Percentiles rank a stretch among this genome's conserved stretches.
Evolutionary conservation across 164 flowering plant species (phyloP).

Genomic region (Kingdonia uniflora): DNA sequence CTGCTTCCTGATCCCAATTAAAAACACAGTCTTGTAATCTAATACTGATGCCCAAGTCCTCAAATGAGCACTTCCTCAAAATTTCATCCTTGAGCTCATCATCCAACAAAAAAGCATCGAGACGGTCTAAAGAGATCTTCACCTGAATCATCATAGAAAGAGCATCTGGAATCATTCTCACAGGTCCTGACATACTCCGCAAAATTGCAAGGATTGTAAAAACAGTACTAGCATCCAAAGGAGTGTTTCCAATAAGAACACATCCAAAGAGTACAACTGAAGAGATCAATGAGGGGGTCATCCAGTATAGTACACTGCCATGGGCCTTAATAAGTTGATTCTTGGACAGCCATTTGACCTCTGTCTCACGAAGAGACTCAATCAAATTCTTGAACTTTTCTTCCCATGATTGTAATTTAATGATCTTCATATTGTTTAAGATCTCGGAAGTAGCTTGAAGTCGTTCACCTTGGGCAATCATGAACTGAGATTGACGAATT

Average conservation of each 20-base stretch:
- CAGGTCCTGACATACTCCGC: constrained; percentile 59
- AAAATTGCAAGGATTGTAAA: constrained; percentile 63
- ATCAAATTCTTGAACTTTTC: constrained; percentile 50
- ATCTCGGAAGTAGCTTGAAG: constrained; percentile 67
- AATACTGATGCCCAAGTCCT: background rate
- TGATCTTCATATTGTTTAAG: constrained; percentile 70
- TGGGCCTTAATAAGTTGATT: constrained; percentile 30
- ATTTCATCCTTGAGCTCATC: constrained; percentile 45
- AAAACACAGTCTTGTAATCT: background rate
- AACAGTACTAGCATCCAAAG: constrained; percentile 58
- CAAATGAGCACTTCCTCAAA: background rate
- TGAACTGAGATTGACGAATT: constrained; percentile 39
- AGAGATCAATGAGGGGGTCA: constrained; percentile 63
- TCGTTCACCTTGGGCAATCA: constrained; percentile 62
- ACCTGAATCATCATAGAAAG: constrained; percentile 67
- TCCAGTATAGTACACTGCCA: constrained; percentile 53
- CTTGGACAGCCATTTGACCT: constrained; percentile 54
- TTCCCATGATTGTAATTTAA: constrained; percentile 88
- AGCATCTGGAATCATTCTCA: constrained; percentile 59
- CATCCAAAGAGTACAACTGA: constrained; percentile 57
- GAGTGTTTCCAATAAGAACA: constrained; percentile 29
- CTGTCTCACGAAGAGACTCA: constrained; percentile 37
- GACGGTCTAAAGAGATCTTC: constrained; percentile 63
- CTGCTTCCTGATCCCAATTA: background rate
- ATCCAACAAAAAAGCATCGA: constrained; percentile 45